Conservation (phyloP, 139 green algal genomes). For the Gonium pectorale region DNA sequence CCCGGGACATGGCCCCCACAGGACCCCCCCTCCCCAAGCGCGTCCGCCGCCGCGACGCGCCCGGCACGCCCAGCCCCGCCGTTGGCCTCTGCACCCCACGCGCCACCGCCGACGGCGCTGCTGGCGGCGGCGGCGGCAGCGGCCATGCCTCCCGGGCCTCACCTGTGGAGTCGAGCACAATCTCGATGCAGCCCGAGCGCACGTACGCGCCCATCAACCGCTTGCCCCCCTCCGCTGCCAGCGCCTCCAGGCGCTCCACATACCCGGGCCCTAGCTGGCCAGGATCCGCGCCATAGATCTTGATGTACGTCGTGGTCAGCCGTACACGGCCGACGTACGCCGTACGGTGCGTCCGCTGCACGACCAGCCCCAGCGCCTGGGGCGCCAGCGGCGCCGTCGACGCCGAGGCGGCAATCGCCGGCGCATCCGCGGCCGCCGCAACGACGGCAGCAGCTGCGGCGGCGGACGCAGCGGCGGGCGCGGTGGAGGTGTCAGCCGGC, state of each 20-base stretch:
- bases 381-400: not conserved
- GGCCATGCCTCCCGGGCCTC: not conserved
- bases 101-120: too few relatives aligned
- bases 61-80: too few relatives aligned
- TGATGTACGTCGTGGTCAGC: conserved; percentile 23
- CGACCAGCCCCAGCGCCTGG: not conserved
- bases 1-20: too few relatives aligned
- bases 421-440: not conserved
- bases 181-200: conserved; percentile 22
- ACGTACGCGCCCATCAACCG: conserved; percentile 35
- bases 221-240: not conserved
- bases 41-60: too few relatives aligned
- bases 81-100: too few relatives aligned
- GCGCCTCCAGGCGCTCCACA: not conserved
- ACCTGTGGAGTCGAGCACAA: conserved; percentile 34
- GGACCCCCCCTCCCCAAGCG: too few relatives aligned
- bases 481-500: too few relatives aligned
- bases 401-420: not conserved
- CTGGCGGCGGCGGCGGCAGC: too few relatives aligned
- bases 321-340: conserved; percentile 8
- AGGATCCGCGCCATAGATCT: conserved; percentile 6
- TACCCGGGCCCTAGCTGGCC: not conserved
- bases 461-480: not conserved
- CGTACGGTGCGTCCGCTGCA: not conserved
- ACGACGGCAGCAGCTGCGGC: not conserved